Evolutionary conservation across 345 rosid species (phyloP).

Genomic region (Populus pruinosa): DNA sequence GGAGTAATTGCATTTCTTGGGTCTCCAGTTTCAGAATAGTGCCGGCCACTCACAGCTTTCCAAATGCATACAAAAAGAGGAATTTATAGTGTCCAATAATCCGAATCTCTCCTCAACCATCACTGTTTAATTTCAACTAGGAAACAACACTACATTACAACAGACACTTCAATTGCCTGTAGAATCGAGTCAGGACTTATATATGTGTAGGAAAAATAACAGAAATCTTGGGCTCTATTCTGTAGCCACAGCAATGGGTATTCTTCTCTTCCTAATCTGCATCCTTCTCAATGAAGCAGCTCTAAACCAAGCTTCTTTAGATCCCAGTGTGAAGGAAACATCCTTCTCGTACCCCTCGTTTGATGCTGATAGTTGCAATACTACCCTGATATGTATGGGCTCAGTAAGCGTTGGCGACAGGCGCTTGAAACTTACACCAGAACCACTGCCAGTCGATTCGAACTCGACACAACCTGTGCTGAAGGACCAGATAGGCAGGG

Average conservation of each 20-base stretch:
- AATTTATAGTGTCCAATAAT: conserved; percentile 4
- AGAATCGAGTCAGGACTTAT: neutral
- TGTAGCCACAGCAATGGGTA: conserved; percentile 8
- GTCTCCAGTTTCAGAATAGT: neutral
- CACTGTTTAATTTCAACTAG: neutral
- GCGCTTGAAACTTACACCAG: conserved; percentile 27
- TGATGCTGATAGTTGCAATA: conserved; percentile 17
- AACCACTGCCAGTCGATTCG: conserved; percentile 14
- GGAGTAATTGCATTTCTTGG: neutral
- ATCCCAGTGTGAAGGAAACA: neutral
- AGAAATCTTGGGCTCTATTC: neutral
- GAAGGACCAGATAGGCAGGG: conserved; percentile 23
- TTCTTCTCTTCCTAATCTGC: conserved; percentile 12
- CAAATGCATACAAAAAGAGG: conserved; percentile 12
- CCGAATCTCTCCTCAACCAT: neutral
- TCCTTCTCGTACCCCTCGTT: conserved; percentile 25
- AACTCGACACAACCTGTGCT: conserved; percentile 3
- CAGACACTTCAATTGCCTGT: neutral
- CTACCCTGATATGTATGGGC: conserved; percentile 32
- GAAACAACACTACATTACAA: neutral
- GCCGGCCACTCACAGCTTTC: neutral
- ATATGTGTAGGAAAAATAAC: neutral
- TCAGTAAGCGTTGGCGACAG: conserved; percentile 19
- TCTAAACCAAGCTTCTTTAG: conserved; percentile 9
- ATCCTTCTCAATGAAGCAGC: conserved; percentile 8